Percentiles rank a stretch among this genome's conserved stretches.
phyloP scores from a whole-genome alignment of 768 basidiomycete species.

The Hygrocybe coccinea region DNA sequence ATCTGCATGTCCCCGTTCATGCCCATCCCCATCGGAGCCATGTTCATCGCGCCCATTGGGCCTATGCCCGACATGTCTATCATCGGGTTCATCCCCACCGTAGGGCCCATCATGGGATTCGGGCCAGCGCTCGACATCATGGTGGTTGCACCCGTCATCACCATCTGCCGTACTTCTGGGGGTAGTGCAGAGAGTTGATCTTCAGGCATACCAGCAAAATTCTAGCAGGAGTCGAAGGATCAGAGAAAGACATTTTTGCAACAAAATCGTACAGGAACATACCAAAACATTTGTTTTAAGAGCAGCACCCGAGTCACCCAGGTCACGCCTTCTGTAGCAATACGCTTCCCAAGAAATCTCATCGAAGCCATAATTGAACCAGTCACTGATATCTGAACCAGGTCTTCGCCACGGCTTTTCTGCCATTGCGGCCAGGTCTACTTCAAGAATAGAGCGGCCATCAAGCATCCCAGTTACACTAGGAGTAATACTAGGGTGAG shows the following conservation, averaged over 20 bases:
- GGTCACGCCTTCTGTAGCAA: conserved; percentile 74
- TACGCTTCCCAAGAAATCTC: conserved; percentile 95
- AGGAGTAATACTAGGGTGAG: conserved; percentile 76
- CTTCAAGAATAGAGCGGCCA: conserved; percentile 77
- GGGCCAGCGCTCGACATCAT: conserved; percentile 65
- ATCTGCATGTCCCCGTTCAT: conserved; percentile 67
- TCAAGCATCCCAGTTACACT: conserved; percentile 59
- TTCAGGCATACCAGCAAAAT: conserved; percentile 77
- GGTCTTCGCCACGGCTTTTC: conserved; percentile 91
- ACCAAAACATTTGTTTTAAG: conserved; percentile 82
- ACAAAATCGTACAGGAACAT: conserved; percentile 26
- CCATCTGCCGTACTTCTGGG: conserved; percentile 79
- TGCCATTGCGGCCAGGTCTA: conserved; percentile 67
- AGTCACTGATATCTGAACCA: conserved; percentile 91
- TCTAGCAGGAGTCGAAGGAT: conserved; percentile 38
- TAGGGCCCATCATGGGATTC: conserved; percentile 56
- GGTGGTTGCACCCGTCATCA: conserved; percentile 75
- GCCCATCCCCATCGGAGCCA: conserved; percentile 57
- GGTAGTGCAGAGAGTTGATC: conserved; percentile 75
- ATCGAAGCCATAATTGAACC: conserved; percentile 99
- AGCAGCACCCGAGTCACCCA: conserved; percentile 74
- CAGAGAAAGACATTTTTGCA: conserved; percentile 2
- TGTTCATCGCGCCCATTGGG: conserved; percentile 33
- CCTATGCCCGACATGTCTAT: conserved; percentile 70
- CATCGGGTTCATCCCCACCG: conserved; percentile 45